Evolutionary conservation across 441 rosid genomes (phyloP).

Genomic region (Erodium trifolium): DNA sequence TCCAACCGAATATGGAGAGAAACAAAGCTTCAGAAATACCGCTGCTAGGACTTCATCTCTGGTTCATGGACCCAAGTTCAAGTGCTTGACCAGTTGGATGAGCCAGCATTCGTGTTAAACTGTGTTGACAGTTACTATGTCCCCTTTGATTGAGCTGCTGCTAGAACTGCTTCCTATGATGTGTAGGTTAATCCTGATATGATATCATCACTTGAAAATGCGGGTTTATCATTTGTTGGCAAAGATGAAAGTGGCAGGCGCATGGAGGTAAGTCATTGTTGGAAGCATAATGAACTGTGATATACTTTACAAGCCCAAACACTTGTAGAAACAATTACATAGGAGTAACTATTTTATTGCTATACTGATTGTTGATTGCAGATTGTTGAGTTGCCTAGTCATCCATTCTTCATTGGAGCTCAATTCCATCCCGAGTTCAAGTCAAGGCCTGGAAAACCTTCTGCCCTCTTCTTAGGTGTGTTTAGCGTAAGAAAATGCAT

Average conservation of each 20-base stretch:
- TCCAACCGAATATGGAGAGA: no score
- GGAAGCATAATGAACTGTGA: no score
- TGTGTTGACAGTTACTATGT: not conserved
- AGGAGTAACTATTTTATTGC: slow-evolving; percentile 8
- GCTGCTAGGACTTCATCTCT: no score
- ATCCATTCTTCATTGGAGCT: slow-evolving; percentile 79
- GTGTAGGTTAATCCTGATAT: slow-evolving; percentile 60
- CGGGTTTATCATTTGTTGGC: slow-evolving; percentile 51
- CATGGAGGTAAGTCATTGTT: slow-evolving; percentile 41
- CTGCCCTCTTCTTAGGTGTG: slow-evolving; percentile 70
- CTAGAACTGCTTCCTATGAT: slow-evolving; percentile 14
- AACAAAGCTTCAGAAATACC: slow-evolving; percentile 30
- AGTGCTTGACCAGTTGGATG: no score
- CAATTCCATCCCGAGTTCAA: slow-evolving; percentile 98
- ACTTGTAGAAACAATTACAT: not conserved
- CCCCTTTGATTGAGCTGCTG: slow-evolving; percentile 62
- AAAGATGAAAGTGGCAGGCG: slow-evolving; percentile 54
- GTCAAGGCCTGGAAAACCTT: slow-evolving; percentile 90
- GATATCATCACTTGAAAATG: slow-evolving; percentile 42
- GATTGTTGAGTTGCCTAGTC: slow-evolving; percentile 17
- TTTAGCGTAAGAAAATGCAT: not conserved
- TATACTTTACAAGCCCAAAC: not conserved
- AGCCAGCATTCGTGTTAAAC: no score
- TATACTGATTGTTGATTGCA: not conserved
- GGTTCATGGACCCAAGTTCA: no score